Evolutionary conservation across 805 yeast species (phyloP), one percentile per base, ranked within the genome.

Genomic region (Jamesozyma spencerorum): DNA sequence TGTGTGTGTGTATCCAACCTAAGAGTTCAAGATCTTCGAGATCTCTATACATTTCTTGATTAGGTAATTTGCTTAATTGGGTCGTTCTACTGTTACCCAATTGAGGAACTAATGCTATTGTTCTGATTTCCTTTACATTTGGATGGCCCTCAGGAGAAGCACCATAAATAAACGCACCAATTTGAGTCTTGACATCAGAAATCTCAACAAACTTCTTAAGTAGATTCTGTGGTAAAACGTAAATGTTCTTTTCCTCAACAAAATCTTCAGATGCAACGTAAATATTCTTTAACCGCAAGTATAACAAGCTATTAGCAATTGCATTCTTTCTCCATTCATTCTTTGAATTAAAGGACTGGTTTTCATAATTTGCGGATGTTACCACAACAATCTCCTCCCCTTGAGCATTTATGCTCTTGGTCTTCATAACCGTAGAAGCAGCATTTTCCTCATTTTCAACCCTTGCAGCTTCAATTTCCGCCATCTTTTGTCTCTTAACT

Each of bases 381-480:
- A 90, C 95, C 0, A 95, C 90, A 32, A 84, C 81, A 53, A 92
- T 90, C 52, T 88, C 94, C 56, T 92, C 98, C 27, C 99, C 99
- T 54, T 88, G 97, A 2, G 85, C 95, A 55, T 86, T 92, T 19
- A 79, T 79, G 0, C 94, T 83, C 42, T 79, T 81, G 0, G 94
- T 79, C 51, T 85, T 87, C 50, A 81, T 71, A 0, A 94, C 92
- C 0, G 87, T 75, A 26, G 80, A 63, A 47, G 82, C 81, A 43
- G 71, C 70, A 12, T 67, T 68, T 15, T 53, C 45, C 2, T 63
- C 64, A 12, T 32, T 38, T 27, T 69, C 72, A 8, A 54, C 53
- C 31, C 59, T 60, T 0, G 65, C 56, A 6, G 72, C 72, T 39
- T 80, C 87, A 38, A 85, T 69, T 43, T 82, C 88, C 0, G 88